Base-by-base conservation (phyloP, 306 rosid species). In the Casuarina cunninghamiana region DNA sequence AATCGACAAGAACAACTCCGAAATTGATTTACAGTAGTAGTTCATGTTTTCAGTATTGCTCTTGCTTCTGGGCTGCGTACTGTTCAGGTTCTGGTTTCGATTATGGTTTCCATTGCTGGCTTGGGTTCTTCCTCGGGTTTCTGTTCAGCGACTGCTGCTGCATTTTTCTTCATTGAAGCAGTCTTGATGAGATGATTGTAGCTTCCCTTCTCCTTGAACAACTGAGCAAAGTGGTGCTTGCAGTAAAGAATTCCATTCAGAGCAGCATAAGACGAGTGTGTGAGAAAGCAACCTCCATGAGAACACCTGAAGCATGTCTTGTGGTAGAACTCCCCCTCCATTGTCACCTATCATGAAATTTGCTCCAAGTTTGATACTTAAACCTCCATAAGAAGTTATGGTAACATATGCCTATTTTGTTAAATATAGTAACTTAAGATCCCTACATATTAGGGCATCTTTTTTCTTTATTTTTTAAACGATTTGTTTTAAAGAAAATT, bases 141-240 rank as follows among this genome's bases (percentile, higher is more conserved):
- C 48, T 10, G 58, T 2, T 19, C 86, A 0, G 75, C 63, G 11
- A 38, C 3, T 3, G 45, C 76, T 2, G 1, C 19, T 66, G 43
- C 86, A 49, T 68, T 84, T 53, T 78, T 92, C 89, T 66, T 92
- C 77, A 88, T 1, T 2, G 97, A 87, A 84, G 95, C 81, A n/a
- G 87, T 72, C 79, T 81, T 81, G 77, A 77, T 77, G 48, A 90
- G 85, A 75, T 90, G 83, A 21, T 72, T 88, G 55, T 92, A 92
- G 85, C 93, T 85, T 4, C 97, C 97, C 85, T 88, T 92, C 80
- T 89, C 94, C 86, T 87, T 92, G 88, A 88, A 92, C 84, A 92
- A 48, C 71, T 92, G 97, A 38, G 97, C 77, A 80, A 92, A 92
- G 79, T 92, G 97, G 3, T 76, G 94, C 76, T 90, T 92, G 93